A percentile compares a stretch with the other conserved stretches of the same genome.
These are phyloP conservation scores for Lactarius indigo DNA, from an alignment of 768 basidiomycete genomes.

Conservation along the genomic window DNA sequence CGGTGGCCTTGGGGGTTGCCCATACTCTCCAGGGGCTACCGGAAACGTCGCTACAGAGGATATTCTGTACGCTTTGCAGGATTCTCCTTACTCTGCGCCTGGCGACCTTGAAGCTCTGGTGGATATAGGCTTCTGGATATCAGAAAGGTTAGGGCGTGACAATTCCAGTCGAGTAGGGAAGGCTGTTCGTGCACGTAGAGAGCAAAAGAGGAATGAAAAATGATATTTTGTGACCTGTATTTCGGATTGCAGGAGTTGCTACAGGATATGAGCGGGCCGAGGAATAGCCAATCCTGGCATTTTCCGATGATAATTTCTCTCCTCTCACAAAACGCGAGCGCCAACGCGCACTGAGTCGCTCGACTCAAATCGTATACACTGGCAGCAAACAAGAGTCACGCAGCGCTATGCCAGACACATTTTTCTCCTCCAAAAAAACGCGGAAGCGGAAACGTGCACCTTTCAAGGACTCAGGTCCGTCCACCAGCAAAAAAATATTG, in stretches of 20 bases:
- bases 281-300: conserved; percentile 1
- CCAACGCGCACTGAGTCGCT: neutral
- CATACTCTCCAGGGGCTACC: conserved; percentile 93
- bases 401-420: conserved; percentile 72
- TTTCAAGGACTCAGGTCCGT: conserved; percentile 33
- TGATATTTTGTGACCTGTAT: too few relatives aligned
- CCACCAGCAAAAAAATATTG: conserved; percentile 29
- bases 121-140: conserved; percentile 83
- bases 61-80: conserved; percentile 77
- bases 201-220: conserved; percentile 32
- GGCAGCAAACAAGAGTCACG: neutral
- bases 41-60: conserved; percentile 96
- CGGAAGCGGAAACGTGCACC: conserved; percentile 60
- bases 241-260: too few relatives aligned
- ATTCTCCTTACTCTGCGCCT: conserved; percentile 52
- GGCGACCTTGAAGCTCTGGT: conserved; percentile 68
- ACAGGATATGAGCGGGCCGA: neutral
- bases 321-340: neutral
- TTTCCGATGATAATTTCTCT: conserved; percentile 11
- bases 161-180: conserved; percentile 76
- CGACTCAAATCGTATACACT: neutral
- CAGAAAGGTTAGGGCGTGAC: conserved; percentile 55
- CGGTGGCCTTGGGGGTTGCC: conserved; percentile 91
- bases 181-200: conserved; percentile 56
- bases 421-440: conserved; percentile 60